phyloP scores from a whole-genome alignment of 306 rosid genomes.

The Lathyrus aphaca region DNA sequence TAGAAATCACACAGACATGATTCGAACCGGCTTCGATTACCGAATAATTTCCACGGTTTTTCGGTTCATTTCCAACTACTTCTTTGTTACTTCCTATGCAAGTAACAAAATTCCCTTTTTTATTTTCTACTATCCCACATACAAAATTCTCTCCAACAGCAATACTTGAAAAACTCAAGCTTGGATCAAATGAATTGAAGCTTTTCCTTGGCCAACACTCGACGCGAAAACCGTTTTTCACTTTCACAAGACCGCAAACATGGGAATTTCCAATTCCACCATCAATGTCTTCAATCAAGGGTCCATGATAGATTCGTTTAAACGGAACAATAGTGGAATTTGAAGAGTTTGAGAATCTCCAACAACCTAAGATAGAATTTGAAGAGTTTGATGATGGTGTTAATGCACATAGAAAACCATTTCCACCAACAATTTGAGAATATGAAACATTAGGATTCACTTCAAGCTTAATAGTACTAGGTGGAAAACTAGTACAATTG shows the following conservation, averaged over 20 bases:
- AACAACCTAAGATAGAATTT: constrained; percentile 56
- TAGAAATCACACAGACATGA: constrained; percentile 70
- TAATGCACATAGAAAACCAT: constrained; percentile 70
- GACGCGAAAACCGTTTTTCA: constrained; percentile 34
- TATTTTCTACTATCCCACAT: constrained; percentile 52
- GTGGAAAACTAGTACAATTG: constrained; percentile 65
- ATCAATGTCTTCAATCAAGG: constrained; percentile 44
- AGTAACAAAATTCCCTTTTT: constrained; percentile 33
- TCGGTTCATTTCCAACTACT: constrained; percentile 31
- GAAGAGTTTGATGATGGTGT: constrained; percentile 39
- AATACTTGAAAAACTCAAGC: constrained; percentile 42
- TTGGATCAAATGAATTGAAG: background rate
- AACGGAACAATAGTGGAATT: constrained; percentile 37
- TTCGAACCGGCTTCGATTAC: constrained; percentile 56
- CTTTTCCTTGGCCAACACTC: constrained; percentile 74
- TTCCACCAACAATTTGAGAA: constrained; percentile 66
- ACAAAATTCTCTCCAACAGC: constrained; percentile 71
- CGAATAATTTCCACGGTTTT: constrained; percentile 39
- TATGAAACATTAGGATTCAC: constrained; percentile 39
- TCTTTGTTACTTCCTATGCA: constrained; percentile 48
- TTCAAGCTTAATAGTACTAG: constrained; percentile 36
- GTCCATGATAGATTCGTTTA: constrained; percentile 56
- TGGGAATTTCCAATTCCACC: constrained; percentile 67
- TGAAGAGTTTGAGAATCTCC: constrained; percentile 64
- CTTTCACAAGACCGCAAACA: constrained; percentile 61